These are phyloP conservation scores for Claviceps fusiformis DNA, from an alignment of 2,329 filamentous ascomycete genomes.

Conservation along the genomic window DNA sequence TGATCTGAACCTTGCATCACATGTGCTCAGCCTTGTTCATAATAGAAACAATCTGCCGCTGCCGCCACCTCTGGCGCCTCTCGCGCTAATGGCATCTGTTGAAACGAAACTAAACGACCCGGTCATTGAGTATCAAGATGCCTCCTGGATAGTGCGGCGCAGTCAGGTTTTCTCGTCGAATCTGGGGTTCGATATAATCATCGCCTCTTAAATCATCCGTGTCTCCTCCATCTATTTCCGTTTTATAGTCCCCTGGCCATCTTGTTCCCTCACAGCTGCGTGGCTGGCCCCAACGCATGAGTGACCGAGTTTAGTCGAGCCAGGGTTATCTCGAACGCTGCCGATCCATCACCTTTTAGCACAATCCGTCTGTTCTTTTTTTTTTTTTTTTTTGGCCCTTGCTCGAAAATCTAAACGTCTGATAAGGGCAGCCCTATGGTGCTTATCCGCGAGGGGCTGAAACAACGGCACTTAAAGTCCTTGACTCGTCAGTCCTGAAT, in stretches of 20 bases:
- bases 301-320: neutral
- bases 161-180: neutral
- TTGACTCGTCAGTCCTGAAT: neutral
- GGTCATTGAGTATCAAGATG: neutral
- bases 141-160: neutral
- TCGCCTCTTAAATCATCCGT: neutral
- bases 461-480: neutral
- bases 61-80: neutral
- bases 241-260: neutral
- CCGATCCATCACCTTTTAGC: neutral
- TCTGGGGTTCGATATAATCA: neutral
- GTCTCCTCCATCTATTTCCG: neutral
- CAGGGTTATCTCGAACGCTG: neutral
- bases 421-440: neutral
- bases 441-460: neutral
- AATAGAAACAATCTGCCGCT: slow-evolving; percentile 2
- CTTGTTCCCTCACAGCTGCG: neutral
- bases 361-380: neutral
- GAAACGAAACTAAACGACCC: neutral
- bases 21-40: neutral
- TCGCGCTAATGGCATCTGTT: neutral
- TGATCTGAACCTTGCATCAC: neutral
- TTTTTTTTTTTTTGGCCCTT: neutral
- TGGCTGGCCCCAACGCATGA: neutral
- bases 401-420: neutral